Evolutionary conservation across 2,329 filamentous ascomycete genomes (phyloP), one percentile per base, ranked within the genome.

Genomic region (Penicillium sp.): DNA sequence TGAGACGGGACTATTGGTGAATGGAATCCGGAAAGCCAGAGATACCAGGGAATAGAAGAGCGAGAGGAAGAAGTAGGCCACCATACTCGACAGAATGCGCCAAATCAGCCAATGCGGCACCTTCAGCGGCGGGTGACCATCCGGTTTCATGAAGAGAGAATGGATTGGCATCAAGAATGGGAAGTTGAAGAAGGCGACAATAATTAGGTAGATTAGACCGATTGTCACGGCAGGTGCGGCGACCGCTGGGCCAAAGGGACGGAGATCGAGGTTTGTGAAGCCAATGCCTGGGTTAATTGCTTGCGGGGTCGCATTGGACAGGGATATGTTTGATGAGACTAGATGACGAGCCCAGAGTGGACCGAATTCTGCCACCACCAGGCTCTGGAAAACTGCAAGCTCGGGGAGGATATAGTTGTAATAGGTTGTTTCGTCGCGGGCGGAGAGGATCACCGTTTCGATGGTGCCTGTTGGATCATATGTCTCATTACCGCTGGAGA

Each of bases 121-220:
- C 39, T 80, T 77, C 1, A 86, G 72, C 0, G 80, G 78, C 1
- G 79, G 80, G 50, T 83, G 81, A 13, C 54, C 43, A 10, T 73
- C 74, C 40, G 59, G 38, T 31, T 77, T 72, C 50, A 83, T 71
- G 61, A 82, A 83, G 60, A 79, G 77, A 57, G 75, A 76, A 63
- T 86, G 81, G 12, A 84, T 79, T 0, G 82, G 82, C 37, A 86
- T 70, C 58, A 85, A 81, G 68, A 86, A 86, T 0, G 77, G 74
- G 64, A 82, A 85, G 25, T 77, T 81, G 71, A 86, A 85, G 70
- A 86, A 86, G 0, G 81, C 80, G 34, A 86, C 74, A 58, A 86
- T 85, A 58, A 86, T 85, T 1, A 85, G 69, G 60, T 86, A 86
- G 57, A 86, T 85, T 25, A 86, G 67, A 0, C 82, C 82, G 45